Evolutionary conservation across 2,329 filamentous ascomycete genomes (phyloP).

Genomic region (Alternaria solani): DNA sequence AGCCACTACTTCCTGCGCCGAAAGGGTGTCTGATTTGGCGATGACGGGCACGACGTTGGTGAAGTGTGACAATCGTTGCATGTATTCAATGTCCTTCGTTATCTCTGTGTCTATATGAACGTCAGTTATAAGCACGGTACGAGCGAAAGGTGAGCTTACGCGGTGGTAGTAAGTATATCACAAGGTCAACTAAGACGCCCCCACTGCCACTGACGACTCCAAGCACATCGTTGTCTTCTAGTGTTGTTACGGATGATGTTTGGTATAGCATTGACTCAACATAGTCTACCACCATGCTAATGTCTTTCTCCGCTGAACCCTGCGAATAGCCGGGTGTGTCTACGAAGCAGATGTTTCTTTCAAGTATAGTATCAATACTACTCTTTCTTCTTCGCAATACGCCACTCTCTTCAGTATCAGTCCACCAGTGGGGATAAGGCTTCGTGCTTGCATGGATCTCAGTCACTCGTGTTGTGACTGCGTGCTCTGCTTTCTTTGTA

Average conservation of each 20-base stretch:
- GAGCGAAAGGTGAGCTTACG: conserved; percentile 59
- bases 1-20: conserved; percentile 62
- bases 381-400: conserved; percentile 69
- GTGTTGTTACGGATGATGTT: conserved; percentile 66
- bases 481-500: conserved; percentile 31
- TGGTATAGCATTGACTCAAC: conserved; percentile 74
- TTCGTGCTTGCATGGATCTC: conserved; percentile 58
- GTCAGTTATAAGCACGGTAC: conserved; percentile 23
- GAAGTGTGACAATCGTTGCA: conserved; percentile 72
- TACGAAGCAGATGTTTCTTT: conserved; percentile 92
- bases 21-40: conserved; percentile 76
- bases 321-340: conserved; percentile 75
- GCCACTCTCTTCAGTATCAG: conserved; percentile 73
- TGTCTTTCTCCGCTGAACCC: conserved; percentile 50
- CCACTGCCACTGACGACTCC: conserved; percentile 81
- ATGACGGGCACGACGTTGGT: conserved; percentile 89
- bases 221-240: conserved; percentile 77
- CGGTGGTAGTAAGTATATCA: conserved; percentile 81
- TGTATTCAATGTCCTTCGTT: conserved; percentile 72
- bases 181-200: conserved; percentile 82
- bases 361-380: conserved; percentile 77
- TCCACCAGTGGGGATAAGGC: conserved; percentile 88
- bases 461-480: conserved; percentile 41
- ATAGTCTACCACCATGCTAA: conserved; percentile 65
- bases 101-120: conserved; percentile 45